A percentile compares a stretch with the other conserved stretches of the same genome.
phyloP scores from a whole-genome alignment of 2,329 filamentous ascomycete species.

The Cryoendolithus antarcticus region DNA sequence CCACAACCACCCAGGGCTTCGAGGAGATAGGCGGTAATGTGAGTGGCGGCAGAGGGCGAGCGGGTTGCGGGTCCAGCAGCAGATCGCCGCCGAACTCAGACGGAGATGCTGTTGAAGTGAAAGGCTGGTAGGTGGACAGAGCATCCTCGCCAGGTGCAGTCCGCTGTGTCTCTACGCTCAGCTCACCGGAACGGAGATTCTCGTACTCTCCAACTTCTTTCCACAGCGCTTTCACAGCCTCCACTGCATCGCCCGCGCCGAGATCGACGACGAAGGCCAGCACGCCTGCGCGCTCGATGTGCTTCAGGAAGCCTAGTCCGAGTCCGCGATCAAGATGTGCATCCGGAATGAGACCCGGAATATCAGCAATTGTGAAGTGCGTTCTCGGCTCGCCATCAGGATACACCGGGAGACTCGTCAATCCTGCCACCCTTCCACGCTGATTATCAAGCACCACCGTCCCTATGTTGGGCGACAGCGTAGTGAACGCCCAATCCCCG shows the following conservation, averaged over 20 bases:
- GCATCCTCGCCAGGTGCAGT: conserved; percentile 35
- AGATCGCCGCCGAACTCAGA: conserved; percentile 1
- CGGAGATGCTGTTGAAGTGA: conserved; percentile 24
- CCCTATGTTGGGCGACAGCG: conserved; percentile 85
- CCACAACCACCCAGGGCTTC: conserved; percentile 95
- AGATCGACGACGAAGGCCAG: conserved; percentile 91
- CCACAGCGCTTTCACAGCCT: conserved; percentile 73
- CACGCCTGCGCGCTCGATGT: conserved; percentile 86
- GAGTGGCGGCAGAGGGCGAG: conserved; percentile 31
- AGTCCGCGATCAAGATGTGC: conserved; percentile 86
- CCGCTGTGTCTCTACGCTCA: conserved; percentile 50
- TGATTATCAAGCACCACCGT: conserved; percentile 88
- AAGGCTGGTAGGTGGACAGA: conserved; percentile 32
- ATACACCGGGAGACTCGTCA: conserved; percentile 2
- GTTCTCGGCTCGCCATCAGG: conserved; percentile 47
- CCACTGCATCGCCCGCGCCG: conserved; percentile 62
- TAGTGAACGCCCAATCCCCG: conserved; percentile 95
- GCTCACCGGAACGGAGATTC: conserved; percentile 61
- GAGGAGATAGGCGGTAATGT: conserved; percentile 60
- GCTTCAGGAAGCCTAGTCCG: conserved; percentile 80
- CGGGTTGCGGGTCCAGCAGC: conserved; percentile 14
- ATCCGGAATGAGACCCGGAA: conserved; percentile 83
- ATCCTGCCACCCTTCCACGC: conserved; percentile 48
- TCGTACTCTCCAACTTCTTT: conserved; percentile 83
- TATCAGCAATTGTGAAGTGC: conserved; percentile 87